Percentiles rank a stretch among this genome's conserved stretches.
Conservation (phyloP, 2,329 filamentous ascomycete genomes). For the Fusarium sp. region DNA sequence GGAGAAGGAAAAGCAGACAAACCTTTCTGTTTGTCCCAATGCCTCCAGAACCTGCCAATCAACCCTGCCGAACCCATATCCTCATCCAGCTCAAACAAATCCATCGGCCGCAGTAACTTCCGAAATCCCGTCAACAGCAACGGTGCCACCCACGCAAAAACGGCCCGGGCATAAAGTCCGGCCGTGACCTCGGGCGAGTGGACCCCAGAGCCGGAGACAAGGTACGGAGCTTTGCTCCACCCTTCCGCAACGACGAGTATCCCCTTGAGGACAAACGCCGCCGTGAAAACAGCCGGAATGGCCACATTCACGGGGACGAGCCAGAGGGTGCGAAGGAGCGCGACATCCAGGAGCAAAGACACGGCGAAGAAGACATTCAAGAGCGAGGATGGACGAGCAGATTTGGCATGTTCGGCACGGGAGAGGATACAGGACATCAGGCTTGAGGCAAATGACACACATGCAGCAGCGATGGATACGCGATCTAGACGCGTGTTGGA, state of each 20-base stretch:
- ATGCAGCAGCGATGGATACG: slow-evolving; percentile 48
- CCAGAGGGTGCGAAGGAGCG: slow-evolving; percentile 52
- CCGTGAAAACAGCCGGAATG: slow-evolving; percentile 51
- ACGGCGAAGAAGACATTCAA: slow-evolving; percentile 51
- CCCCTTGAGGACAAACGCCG: slow-evolving; percentile 52
- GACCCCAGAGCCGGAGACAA: slow-evolving; percentile 45
- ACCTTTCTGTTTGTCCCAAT: slow-evolving; percentile 46
- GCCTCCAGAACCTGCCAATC: slow-evolving; percentile 47
- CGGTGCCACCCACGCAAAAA: slow-evolving; percentile 55
- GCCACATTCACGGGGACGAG: slow-evolving; percentile 38
- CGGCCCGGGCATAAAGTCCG: slow-evolving; percentile 52
- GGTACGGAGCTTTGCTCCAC: slow-evolving; percentile 50
- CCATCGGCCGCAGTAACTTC: slow-evolving; percentile 49
- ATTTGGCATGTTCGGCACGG: slow-evolving; percentile 49
- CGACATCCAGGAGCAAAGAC: slow-evolving; percentile 50
- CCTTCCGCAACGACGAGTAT: slow-evolving; percentile 53
- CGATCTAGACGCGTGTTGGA: slow-evolving; percentile 35
- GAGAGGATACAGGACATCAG: slow-evolving; percentile 49
- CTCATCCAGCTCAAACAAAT: slow-evolving; percentile 52
- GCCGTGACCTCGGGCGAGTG: slow-evolving; percentile 53
- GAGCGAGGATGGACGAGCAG: slow-evolving; percentile 48
- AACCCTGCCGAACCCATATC: slow-evolving; percentile 48
- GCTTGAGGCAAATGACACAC: slow-evolving; percentile 49
- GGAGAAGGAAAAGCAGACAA: slow-evolving; percentile 9
- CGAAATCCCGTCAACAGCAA: slow-evolving; percentile 52